A percentile compares a stretch with the other conserved stretches of the same genome.
Conservation (phyloP, 345 rosid species). For the Psidium friedrichsthalianum region DNA sequence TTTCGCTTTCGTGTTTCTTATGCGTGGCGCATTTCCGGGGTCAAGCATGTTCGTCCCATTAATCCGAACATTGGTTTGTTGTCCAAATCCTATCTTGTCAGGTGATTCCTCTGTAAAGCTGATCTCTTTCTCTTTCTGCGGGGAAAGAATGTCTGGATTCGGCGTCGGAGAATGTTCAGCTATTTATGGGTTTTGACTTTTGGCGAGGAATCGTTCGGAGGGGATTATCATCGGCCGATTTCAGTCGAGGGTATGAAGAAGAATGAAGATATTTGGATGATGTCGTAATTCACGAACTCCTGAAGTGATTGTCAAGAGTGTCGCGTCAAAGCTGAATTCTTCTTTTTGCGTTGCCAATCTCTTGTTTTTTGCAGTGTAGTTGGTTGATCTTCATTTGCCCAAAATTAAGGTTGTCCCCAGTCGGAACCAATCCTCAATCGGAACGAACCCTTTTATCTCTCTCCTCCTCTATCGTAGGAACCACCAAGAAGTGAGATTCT, state of each 20-base stretch:
- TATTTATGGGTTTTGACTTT: conserved; percentile 1
- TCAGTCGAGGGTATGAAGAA: neutral
- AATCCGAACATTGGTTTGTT: neutral
- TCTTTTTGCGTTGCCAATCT: neutral
- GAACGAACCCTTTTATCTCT: neutral
- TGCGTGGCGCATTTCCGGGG: neutral
- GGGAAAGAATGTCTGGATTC: neutral
- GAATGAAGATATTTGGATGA: neutral
- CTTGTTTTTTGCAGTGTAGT: neutral
- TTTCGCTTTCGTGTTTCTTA: neutral
- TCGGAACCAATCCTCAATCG: neutral
- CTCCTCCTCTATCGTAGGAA: neutral
- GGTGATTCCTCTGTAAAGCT: neutral
- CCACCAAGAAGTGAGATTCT: conserved; percentile 7
- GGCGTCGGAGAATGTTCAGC: neutral
- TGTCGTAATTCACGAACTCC: neutral
- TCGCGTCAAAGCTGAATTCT: conserved; percentile 4
- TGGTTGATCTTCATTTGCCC: neutral
- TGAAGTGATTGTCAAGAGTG: neutral
- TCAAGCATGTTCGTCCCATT: neutral
- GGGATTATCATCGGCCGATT: neutral
- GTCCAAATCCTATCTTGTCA: neutral
- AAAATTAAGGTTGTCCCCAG: neutral
- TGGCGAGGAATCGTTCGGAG: neutral
- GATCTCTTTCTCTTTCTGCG: neutral